These are phyloP conservation scores for Porphyrellus cyaneotinctus DNA, from an alignment of 768 basidiomycete species.

Conservation along the genomic window DNA sequence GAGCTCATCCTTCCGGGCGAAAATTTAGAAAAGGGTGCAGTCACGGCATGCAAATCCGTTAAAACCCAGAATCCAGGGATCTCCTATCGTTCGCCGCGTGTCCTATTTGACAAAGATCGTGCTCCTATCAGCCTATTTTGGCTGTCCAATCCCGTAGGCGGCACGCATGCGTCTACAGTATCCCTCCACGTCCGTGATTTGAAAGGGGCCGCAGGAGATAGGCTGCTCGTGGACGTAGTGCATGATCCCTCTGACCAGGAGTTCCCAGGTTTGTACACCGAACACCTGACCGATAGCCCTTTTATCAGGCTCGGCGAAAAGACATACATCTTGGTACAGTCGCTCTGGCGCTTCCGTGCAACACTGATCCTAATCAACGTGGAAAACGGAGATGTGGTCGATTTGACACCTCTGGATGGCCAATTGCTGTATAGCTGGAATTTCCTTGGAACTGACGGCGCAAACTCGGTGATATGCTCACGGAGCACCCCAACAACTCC, in stretches of 20 bases:
- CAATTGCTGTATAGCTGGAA: slow-evolving; percentile 46
- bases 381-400: slow-evolving; percentile 36
- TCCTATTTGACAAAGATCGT: slow-evolving; percentile 28
- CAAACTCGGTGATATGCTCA: slow-evolving; percentile 40
- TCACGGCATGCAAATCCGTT: slow-evolving; percentile 18
- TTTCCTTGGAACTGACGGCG: slow-evolving; percentile 48
- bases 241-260: slow-evolving; percentile 34
- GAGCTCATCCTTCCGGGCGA: slow-evolving; percentile 33
- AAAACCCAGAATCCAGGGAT: slow-evolving; percentile 39
- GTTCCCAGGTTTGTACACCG: slow-evolving; percentile 65
- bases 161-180: slow-evolving; percentile 56
- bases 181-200: slow-evolving; percentile 46
- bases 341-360: slow-evolving; percentile 51
- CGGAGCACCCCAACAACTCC: slow-evolving; percentile 48
- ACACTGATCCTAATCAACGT: slow-evolving; percentile 47
- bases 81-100: slow-evolving; percentile 59
- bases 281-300: slow-evolving; percentile 40
- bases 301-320: slow-evolving; percentile 31
- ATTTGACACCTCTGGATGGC: slow-evolving; percentile 22
- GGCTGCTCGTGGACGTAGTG: slow-evolving; percentile 40
- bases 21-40: slow-evolving; percentile 2
- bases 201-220: slow-evolving; percentile 1
- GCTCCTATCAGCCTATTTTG: slow-evolving; percentile 40
- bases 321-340: slow-evolving; percentile 35
- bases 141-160: slow-evolving; percentile 52